These are phyloP conservation scores for Venturia aucupariae DNA, from an alignment of 2,329 filamentous ascomycete genomes.

Conservation along the genomic window DNA sequence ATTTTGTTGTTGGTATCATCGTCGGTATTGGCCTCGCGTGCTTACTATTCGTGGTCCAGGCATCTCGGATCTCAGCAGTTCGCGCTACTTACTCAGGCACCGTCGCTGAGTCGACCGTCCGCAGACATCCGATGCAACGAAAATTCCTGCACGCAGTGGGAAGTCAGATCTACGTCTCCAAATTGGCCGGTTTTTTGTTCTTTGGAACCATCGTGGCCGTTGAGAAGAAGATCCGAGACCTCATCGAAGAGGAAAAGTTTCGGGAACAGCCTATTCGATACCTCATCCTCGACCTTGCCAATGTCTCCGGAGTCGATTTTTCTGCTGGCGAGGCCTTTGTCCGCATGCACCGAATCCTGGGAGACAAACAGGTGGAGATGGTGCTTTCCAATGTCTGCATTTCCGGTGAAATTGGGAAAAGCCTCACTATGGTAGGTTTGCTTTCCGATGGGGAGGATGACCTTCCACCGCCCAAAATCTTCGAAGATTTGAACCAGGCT, in stretches of 20 bases:
- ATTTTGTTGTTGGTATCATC: conserved; percentile 91
- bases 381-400: conserved; percentile 76
- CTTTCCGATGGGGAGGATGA: conserved; percentile 59
- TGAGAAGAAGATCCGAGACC: conserved; percentile 71
- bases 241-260: conserved; percentile 79
- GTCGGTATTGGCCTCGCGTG: conserved; percentile 88
- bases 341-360: conserved; percentile 76
- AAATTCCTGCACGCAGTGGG: conserved; percentile 80
- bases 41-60: conserved; percentile 82
- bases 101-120: conserved; percentile 82
- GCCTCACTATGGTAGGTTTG: conserved; percentile 74
- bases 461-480: conserved; percentile 48
- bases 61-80: conserved; percentile 80
- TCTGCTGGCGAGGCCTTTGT: conserved; percentile 94
- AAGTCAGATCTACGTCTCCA: conserved; percentile 80
- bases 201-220: conserved; percentile 96
- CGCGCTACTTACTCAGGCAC: conserved; percentile 84
- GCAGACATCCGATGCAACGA: conserved; percentile 81
- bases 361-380: conserved; percentile 67
- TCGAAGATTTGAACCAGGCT: conserved; percentile 85
- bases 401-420: conserved; percentile 64
- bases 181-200: conserved; percentile 91
- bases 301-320: conserved; percentile 90
- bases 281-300: conserved; percentile 76
- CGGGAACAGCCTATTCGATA: conserved; percentile 72